Evolutionary conservation across 2,329 filamentous ascomycete species (phyloP), one percentile per base, ranked within the genome.

Genomic region (Cryoendolithus antarcticus): DNA sequence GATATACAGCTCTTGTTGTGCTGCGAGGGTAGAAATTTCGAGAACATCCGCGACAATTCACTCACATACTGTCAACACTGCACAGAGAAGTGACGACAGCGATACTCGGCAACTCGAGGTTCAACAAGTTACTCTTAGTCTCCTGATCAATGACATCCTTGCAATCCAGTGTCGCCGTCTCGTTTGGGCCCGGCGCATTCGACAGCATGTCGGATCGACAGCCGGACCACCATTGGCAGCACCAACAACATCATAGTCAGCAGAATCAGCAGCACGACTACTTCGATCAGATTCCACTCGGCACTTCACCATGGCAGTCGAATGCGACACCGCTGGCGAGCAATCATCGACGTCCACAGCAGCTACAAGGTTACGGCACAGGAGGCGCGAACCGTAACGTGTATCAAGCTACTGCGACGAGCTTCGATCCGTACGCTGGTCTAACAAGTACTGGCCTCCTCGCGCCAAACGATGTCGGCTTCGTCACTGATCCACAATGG

Each of bases 341-440:
- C 32, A 38, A 48, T 41, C 49, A 46, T 47, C 43, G 46, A 12
- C 44, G 45, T n/a, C 39, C 37, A 19, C 46, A 49, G 15, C 46
- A 41, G 19, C 37, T 46, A 30, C 45, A 44, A 9, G 40, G 50
- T 29, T 42, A 45, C 35, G 45, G 47, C 30, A 48, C 54, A 34
- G 46, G 49, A 37, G 52, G 51, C 13, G 42, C 47, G 35, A 50
- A 57, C 41, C 47, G 54, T n/a, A 43, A 47, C 30, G 49, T 54
- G 40, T 55, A 53, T 40, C 49, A 52, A 19, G 38, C 44, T 12
- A 43, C 48, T 11, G 38, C 37, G n/a, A 34, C 41, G 30, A 31
- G 38, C 10, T 42, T 48, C 19, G 46, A 49, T 37, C 37, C 48
- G 9, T 45, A 45, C 10, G 34, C 49, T 11, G 49, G 46, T 37